phyloP scores from a whole-genome alignment of 2,329 filamentous ascomycete species.

The Ophiosphaerella herpotricha region DNA sequence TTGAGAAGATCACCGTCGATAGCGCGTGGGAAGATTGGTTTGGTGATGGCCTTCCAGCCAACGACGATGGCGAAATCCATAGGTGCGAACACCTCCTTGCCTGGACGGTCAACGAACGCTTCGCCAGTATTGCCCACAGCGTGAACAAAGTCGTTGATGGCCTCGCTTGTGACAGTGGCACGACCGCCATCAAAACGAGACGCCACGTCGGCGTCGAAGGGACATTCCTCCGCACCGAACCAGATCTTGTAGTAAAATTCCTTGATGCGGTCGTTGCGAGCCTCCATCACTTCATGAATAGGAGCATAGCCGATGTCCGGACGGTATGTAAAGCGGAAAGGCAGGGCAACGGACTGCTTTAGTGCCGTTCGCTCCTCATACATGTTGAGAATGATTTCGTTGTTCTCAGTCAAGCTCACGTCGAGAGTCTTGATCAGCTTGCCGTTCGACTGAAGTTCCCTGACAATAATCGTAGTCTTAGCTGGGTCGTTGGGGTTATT shows the following conservation, averaged over 20 bases:
- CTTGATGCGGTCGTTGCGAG: slow-evolving; percentile 96
- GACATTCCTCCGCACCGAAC: slow-evolving; percentile 86
- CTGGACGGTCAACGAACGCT: slow-evolving; percentile 93
- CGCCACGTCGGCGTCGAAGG: slow-evolving; percentile 83
- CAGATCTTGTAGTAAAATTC: slow-evolving; percentile 98
- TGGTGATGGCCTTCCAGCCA: slow-evolving; percentile 98
- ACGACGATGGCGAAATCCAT: slow-evolving; percentile 99
- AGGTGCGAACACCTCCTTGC: slow-evolving; percentile 90
- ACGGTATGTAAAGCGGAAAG: slow-evolving; percentile 88
- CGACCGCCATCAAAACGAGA: slow-evolving; percentile 89
- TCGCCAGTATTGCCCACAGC: slow-evolving; percentile 97
- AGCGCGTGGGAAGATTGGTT: slow-evolving; percentile 95
- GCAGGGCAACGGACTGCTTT: slow-evolving; percentile 78
- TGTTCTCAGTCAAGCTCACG: slow-evolving; percentile 73
- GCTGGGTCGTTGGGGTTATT: slow-evolving; percentile 76
- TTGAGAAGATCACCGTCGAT: slow-evolving; percentile 97
- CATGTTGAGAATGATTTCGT: slow-evolving; percentile 85
- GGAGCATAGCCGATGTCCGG: slow-evolving; percentile 97
- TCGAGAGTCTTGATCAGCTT: slow-evolving; percentile 89
- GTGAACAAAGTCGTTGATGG: slow-evolving; percentile 98
- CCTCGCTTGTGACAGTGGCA: slow-evolving; percentile 84
- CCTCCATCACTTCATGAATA: slow-evolving; percentile 94
- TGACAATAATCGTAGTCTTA: slow-evolving; percentile 84
- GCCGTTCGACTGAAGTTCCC: slow-evolving; percentile 83
- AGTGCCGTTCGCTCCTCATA: slow-evolving; percentile 91